These are phyloP conservation scores for Pochonia chlamydosporia DNA, from an alignment of 2,329 filamentous ascomycete genomes.

Conservation along the genomic window DNA sequence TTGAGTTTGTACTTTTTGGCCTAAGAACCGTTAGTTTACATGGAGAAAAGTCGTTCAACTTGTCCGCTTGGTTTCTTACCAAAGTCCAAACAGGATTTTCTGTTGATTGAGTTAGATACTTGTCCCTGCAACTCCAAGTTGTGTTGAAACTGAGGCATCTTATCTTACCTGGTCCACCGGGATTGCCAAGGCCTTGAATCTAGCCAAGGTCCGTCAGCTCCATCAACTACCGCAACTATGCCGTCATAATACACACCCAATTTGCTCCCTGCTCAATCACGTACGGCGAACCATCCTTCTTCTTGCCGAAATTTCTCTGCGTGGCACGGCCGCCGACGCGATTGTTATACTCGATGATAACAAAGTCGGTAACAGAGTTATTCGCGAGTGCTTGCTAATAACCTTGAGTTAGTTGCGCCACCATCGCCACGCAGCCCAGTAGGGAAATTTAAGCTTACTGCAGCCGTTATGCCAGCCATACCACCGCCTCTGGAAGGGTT, in stretches of 20 bases:
- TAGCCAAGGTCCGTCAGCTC: conserved; percentile 9
- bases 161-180: conserved; percentile 20
- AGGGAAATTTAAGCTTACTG: conserved; percentile 19
- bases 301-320: conserved; percentile 51
- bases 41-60: neutral
- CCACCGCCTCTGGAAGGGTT: conserved; percentile 51
- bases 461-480: conserved; percentile 57
- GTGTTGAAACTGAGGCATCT: too few relatives aligned
- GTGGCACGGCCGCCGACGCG: conserved; percentile 56
- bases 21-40: conserved; percentile 5
- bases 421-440: too few relatives aligned
- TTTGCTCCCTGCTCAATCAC: conserved; percentile 62
- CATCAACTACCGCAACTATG: neutral
- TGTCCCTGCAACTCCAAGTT: too few relatives aligned
- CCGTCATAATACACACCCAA: conserved; percentile 38
- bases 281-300: conserved; percentile 44
- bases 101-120: conserved; percentile 7
- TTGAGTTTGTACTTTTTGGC: conserved; percentile 52
- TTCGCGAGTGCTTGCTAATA: conserved; percentile 51
- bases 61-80: conserved; percentile 8
- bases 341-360: conserved; percentile 59
- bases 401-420: too few relatives aligned
- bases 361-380: conserved; percentile 54
- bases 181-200: conserved; percentile 16
- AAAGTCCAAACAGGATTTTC: conserved; percentile 60